A percentile compares a stretch with the other conserved stretches of the same genome.
Evolutionary conservation across 345 rosid genomes (phyloP).

Genomic region (Syzygium grande): DNA sequence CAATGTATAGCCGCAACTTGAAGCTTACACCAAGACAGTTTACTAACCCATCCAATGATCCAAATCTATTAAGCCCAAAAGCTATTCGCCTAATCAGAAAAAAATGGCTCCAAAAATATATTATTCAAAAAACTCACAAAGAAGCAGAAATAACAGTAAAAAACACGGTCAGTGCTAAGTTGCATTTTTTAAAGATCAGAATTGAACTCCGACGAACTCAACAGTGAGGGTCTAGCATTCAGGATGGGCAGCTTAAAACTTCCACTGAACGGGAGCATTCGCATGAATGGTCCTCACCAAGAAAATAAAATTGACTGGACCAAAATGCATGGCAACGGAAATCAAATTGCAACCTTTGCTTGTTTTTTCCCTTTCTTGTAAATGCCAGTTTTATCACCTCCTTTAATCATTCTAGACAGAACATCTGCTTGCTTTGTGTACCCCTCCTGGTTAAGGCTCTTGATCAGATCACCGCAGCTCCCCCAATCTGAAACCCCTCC

Average conservation of each 20-base stretch:
- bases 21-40: background rate
- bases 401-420: slow-evolving; percentile 62
- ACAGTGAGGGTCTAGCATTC: background rate
- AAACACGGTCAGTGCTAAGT: background rate
- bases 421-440: slow-evolving; percentile 87
- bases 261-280: background rate
- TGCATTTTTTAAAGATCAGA: background rate
- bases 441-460: slow-evolving; percentile 74
- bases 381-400: slow-evolving; percentile 21
- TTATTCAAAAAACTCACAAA: background rate
- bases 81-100: background rate
- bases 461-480: slow-evolving; percentile 57
- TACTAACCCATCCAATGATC: background rate
- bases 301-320: background rate
- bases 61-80: background rate
- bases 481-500: slow-evolving; percentile 66
- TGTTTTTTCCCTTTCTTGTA: slow-evolving; percentile 32
- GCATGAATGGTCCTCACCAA: background rate
- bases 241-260: background rate
- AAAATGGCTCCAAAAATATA: background rate
- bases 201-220: background rate
- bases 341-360: slow-evolving; percentile 6
- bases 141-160: background rate
- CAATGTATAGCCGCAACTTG: background rate
- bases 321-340: background rate